Conservation (phyloP, 176 grass and related monocot species). For the Juncus effusus region DNA sequence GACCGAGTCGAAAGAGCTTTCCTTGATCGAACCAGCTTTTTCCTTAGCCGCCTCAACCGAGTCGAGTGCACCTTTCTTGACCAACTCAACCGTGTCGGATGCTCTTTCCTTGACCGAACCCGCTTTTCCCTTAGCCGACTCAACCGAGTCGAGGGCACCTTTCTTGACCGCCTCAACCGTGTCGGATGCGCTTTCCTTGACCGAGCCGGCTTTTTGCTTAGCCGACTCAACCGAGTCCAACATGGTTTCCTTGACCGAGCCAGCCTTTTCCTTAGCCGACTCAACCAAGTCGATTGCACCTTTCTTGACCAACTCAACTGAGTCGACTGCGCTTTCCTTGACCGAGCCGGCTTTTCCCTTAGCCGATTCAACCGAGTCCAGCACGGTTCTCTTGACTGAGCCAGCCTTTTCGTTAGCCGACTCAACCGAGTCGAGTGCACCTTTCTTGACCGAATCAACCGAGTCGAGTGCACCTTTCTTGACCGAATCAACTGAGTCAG, state of each 20-base stretch:
- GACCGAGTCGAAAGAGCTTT: too few species aligned
- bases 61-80: not conserved
- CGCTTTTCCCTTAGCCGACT: not conserved
- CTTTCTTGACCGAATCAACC: not conserved
- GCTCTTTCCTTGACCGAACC: not conserved
- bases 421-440: too few species aligned
- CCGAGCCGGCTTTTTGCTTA: conserved; percentile 8
- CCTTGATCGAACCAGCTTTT: too few species aligned
- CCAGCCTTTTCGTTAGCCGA: conserved; percentile 10
- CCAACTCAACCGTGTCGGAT: not conserved
- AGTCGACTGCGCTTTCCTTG: not conserved
- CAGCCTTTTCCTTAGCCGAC: not conserved
- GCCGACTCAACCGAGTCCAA: conserved; percentile 20
- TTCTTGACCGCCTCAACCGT: not conserved
- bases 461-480: too few species aligned
- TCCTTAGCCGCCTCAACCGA: not conserved
- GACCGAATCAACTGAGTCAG: too few species aligned
- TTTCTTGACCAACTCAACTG: too few species aligned
- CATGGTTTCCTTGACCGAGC: conserved; percentile 1
- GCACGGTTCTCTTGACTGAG: not conserved
- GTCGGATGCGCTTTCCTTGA: not conserved
- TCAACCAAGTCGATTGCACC: too few species aligned
- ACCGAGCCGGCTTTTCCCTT: not conserved
- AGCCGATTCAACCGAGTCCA: conserved; percentile 1
- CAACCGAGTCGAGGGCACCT: not conserved